Evolutionary conservation across 2,329 filamentous ascomycete genomes (phyloP).

Genomic region (Nannizziopsis arthrosporioides): DNA sequence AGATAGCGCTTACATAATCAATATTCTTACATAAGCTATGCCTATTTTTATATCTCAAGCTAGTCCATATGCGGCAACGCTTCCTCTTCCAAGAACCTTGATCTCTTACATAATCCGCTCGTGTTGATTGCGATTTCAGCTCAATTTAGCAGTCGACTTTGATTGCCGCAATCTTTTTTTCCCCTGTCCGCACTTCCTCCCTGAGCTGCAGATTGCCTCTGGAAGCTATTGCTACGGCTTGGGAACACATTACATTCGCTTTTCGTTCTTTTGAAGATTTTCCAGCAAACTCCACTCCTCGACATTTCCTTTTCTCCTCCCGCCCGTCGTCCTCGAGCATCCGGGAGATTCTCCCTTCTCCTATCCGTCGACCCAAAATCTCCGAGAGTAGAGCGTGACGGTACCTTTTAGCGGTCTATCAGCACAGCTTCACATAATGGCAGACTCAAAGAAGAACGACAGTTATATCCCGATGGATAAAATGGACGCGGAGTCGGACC

Average conservation of each 20-base stretch:
- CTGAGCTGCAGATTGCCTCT: neutral
- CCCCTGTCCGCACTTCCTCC: neutral
- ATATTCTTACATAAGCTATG: neutral
- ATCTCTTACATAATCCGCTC: no score
- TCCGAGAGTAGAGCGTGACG: neutral
- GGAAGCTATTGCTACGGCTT: conserved; percentile 1
- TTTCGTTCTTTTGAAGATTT: neutral
- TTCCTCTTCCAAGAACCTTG: no score
- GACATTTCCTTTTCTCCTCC: neutral
- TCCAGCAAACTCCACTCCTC: neutral
- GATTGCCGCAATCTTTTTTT: neutral
- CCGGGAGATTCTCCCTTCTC: conserved; percentile 1
- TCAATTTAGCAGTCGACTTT: no score
- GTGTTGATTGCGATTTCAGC: no score
- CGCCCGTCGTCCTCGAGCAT: neutral
- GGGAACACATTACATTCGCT: conserved; percentile 7
- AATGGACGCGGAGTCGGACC: conserved; percentile 40
- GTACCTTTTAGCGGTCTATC: neutral
- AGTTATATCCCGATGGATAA: conserved; percentile 66
- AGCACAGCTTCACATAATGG: conserved; percentile 44
- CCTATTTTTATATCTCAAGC: neutral
- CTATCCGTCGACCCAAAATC: neutral
- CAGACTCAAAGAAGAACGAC: conserved; percentile 76
- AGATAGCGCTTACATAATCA: no score
- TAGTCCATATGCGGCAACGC: neutral